phyloP scores from a whole-genome alignment of 805 yeast species.

The Myxozyma melibiosi region DNA sequence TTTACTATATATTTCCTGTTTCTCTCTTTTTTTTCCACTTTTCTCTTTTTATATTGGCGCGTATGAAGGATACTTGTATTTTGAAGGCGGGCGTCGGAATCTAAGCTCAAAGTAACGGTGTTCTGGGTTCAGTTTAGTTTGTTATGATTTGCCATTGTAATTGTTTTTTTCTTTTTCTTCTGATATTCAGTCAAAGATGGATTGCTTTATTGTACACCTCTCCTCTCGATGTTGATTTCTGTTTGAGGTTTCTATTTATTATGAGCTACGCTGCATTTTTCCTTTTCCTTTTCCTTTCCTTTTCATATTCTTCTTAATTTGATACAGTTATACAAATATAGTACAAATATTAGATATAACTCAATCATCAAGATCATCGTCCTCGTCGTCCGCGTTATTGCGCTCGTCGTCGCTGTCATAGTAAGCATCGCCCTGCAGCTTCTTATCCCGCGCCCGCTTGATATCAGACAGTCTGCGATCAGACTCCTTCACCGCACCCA shows the following conservation, averaged over 20 bases:
- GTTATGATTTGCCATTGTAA: too few relatives aligned
- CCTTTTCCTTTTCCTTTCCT: background rate
- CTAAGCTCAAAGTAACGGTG: too few relatives aligned
- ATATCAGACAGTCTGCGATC: slow-evolving; percentile 60
- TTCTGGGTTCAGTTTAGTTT: too few relatives aligned
- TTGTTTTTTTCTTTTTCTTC: too few relatives aligned
- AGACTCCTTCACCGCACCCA: slow-evolving; percentile 63
- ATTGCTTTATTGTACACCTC: too few relatives aligned
- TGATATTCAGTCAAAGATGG: too few relatives aligned
- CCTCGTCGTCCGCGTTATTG: slow-evolving; percentile 4
- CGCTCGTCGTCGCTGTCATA: slow-evolving; percentile 20
- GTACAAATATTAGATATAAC: background rate
- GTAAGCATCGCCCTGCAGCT: slow-evolving; percentile 9
- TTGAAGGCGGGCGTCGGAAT: too few relatives aligned
- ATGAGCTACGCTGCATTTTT: background rate
- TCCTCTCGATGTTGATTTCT: too few relatives aligned
- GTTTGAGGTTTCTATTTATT: background rate
- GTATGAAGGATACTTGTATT: too few relatives aligned
- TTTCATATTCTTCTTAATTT: background rate
- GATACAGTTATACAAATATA: background rate
- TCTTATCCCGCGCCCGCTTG: background rate
- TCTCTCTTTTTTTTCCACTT: background rate
- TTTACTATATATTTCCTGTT: background rate
- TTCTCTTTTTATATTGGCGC: background rate
- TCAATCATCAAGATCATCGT: slow-evolving; percentile 1